These are phyloP conservation scores for Vachellia collinsii DNA, from an alignment of 306 rosid genomes.

Conservation along the genomic window DNA sequence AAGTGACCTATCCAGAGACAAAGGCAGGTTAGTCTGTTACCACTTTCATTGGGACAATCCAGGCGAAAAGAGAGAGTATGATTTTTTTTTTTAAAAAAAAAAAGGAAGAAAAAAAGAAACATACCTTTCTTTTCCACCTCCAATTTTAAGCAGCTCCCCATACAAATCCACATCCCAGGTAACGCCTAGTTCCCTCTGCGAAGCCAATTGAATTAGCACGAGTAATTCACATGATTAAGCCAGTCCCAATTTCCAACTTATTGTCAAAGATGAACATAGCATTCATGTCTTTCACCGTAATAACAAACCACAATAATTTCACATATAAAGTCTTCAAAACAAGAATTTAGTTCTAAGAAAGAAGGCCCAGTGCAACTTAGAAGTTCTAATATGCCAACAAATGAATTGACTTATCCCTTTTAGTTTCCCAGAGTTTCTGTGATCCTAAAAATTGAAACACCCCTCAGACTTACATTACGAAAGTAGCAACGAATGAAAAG, in stretches of 20 bases:
- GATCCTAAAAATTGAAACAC: not conserved
- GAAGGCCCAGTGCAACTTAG: not conserved
- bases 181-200: conserved; percentile 83
- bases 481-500: not conserved
- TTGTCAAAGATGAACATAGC: conserved; percentile 3
- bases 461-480: not conserved
- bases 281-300: conserved; percentile 11
- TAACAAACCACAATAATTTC: not conserved
- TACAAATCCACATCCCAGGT: conserved; percentile 96
- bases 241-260: not conserved
- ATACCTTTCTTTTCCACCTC: conserved; percentile 98
- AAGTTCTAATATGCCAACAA: not conserved
- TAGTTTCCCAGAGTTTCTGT: not conserved
- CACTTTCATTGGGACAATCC: conserved; percentile 2
- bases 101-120: not conserved
- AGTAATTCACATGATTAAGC: conserved; percentile 14
- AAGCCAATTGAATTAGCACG: conserved; percentile 27
- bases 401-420: not conserved
- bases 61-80: conserved; percentile 1
- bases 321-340: not conserved
- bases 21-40: not conserved
- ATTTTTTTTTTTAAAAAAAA: not conserved
- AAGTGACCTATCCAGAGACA: not conserved
- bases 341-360: not conserved
- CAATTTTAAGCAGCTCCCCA: conserved; percentile 94